A percentile compares a stretch with the other conserved stretches of the same genome.
These are phyloP conservation scores for Cryptosporidium canis DNA, from an alignment of 169 alveolate genomes.

Conservation along the genomic window DNA sequence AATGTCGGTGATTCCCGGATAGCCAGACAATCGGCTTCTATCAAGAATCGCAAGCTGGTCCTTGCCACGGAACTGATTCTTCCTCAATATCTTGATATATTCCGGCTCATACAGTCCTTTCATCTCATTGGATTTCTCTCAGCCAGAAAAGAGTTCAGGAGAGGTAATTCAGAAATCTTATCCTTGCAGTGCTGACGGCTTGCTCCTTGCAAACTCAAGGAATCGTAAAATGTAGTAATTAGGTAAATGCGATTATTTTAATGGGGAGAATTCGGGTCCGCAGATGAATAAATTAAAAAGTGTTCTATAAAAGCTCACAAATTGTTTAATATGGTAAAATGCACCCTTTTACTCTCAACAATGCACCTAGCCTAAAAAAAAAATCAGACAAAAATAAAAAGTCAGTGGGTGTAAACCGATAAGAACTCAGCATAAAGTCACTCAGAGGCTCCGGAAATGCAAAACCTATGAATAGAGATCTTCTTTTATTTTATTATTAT, in stretches of 20 bases:
- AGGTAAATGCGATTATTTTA: neutral
- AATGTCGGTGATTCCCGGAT: neutral
- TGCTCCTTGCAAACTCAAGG: no score
- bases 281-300: no score
- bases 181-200: no score
- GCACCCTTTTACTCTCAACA: neutral
- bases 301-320: no score
- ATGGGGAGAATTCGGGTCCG: neutral
- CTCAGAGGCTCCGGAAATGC: neutral
- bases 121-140: neutral
- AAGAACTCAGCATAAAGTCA: neutral
- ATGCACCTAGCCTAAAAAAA: neutral
- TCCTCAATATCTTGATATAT: slow-evolving; percentile 16
- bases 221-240: neutral
- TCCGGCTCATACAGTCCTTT: slow-evolving; percentile 26
- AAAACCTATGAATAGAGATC: neutral
- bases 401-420: neutral
- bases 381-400: neutral
- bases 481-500: neutral
- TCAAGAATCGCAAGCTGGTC: neutral
- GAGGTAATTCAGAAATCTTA: no score
- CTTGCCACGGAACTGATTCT: neutral
- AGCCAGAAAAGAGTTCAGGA: no score
- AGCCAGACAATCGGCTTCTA: neutral
- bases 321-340: neutral